Percentiles rank a stretch among this genome's conserved stretches.
Evolutionary conservation across 225 moss, liverwort and hornwort genomes (phyloP).

Genomic region (Rhytidiadelphus loreus): DNA sequence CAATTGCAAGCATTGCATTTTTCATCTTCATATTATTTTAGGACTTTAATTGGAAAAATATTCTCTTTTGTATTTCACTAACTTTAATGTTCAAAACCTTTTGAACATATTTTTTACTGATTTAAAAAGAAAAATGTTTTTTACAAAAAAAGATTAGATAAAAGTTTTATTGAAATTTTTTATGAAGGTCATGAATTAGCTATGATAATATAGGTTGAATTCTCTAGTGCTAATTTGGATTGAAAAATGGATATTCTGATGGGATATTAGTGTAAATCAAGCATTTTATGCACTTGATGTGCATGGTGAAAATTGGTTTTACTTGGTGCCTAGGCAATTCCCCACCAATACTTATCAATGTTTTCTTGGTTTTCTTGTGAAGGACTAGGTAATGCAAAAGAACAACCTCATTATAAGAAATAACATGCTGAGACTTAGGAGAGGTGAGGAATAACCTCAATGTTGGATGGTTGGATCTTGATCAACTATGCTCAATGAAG

Average conservation of each 20-base stretch:
- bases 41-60: not conserved
- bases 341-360: rapidly evolving
- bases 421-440: rapidly evolving
- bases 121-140: rapidly evolving
- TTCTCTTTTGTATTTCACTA: not conserved
- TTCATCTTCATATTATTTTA: not conserved
- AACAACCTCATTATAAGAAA: not conserved
- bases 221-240: not conserved
- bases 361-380: not conserved
- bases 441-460: not conserved
- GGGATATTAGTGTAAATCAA: not conserved
- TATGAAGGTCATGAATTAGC: not conserved
- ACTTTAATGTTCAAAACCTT: rapidly evolving
- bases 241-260: not conserved
- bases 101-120: not conserved
- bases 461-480: not conserved
- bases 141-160: not conserved
- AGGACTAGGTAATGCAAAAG: too few species aligned
- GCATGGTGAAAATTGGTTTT: not conserved
- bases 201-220: not conserved
- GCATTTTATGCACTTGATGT: not conserved
- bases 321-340: not conserved
- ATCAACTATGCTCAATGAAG: not conserved
- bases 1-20: not conserved
- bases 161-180: not conserved